A percentile compares a stretch with the other conserved stretches of the same genome.
Conservation (phyloP, 805 yeast species). For the Pichia rugopelliculosa region DNA sequence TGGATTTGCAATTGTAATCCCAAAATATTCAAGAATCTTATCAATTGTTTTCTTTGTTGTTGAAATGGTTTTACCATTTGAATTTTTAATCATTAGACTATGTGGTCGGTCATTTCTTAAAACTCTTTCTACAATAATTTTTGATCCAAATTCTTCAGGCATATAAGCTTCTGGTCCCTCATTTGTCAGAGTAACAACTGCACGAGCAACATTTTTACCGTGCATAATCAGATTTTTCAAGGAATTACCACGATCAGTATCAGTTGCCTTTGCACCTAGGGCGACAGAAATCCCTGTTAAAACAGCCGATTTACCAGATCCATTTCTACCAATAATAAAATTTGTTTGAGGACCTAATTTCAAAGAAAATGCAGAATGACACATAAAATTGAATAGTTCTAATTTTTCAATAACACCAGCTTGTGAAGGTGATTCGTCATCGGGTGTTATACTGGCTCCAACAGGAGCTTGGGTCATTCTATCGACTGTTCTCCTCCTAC, state of each 20-base stretch:
- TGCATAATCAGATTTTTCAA: slow-evolving; percentile 67
- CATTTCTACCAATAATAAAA: slow-evolving; percentile 84
- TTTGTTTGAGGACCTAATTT: slow-evolving; percentile 73
- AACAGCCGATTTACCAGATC: slow-evolving; percentile 86
- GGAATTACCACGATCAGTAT: slow-evolving; percentile 76
- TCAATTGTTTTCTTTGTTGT: slow-evolving; percentile 59
- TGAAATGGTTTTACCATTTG: slow-evolving; percentile 45
- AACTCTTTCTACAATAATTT: slow-evolving; percentile 63
- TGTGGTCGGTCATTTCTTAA: slow-evolving; percentile 46
- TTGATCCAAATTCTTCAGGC: slow-evolving; percentile 58
- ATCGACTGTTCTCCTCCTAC: slow-evolving; percentile 9
- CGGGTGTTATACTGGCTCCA: slow-evolving; percentile 2
- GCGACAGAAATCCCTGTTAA: slow-evolving; percentile 84
- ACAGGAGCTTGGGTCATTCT: slow-evolving; percentile 20
- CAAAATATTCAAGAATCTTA: slow-evolving; percentile 59
- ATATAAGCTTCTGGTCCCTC: slow-evolving; percentile 59
- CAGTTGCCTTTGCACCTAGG: slow-evolving; percentile 80
- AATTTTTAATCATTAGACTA: slow-evolving; percentile 49
- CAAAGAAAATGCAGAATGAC: slow-evolving; percentile 74
- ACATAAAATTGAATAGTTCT: slow-evolving; percentile 73
- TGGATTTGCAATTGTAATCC: slow-evolving; percentile 81
- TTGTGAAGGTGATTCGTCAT: slow-evolving; percentile 28
- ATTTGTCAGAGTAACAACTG: slow-evolving; percentile 58
- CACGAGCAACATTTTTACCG: slow-evolving; percentile 63
- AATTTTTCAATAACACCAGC: slow-evolving; percentile 69